phyloP scores from a whole-genome alignment of 2,329 filamentous ascomycete genomes.

The Paraphaeosphaeria sporulosa region DNA sequence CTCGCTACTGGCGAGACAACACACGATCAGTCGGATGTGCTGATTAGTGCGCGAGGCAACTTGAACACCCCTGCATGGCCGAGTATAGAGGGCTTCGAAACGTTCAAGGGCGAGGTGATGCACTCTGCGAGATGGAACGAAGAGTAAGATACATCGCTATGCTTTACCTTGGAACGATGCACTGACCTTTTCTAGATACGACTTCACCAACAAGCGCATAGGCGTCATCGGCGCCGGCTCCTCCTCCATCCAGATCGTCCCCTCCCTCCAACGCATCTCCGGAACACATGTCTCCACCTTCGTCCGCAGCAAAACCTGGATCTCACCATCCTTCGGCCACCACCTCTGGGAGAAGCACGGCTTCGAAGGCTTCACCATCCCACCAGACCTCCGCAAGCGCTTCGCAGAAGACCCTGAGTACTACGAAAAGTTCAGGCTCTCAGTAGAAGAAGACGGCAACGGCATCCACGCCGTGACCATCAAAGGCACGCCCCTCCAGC shows the following conservation, averaged over 20 bases:
- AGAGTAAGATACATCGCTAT: conserved; percentile 24
- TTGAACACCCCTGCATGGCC: conserved; percentile 45
- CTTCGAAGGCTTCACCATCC: conserved; percentile 41
- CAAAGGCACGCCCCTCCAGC: conserved; percentile 49
- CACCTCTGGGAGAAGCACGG: conserved; percentile 42
- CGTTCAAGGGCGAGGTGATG: conserved; percentile 45
- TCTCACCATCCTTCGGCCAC: conserved; percentile 43
- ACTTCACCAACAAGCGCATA: conserved; percentile 43
- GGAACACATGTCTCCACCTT: conserved; percentile 43
- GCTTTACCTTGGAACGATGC: not conserved
- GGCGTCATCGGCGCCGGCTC: conserved; percentile 46
- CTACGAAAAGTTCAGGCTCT: conserved; percentile 41
- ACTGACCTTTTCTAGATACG: conserved; percentile 30
- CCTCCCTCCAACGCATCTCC: conserved; percentile 46
- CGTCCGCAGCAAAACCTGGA: conserved; percentile 47
- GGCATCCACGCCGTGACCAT: conserved; percentile 41
- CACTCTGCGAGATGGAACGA: conserved; percentile 47
- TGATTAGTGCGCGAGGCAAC: conserved; percentile 43
- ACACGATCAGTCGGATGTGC: conserved; percentile 37
- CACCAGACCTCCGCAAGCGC: conserved; percentile 31
- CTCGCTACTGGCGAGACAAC: conserved; percentile 36
- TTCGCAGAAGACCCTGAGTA: conserved; percentile 39
- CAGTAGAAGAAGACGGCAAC: conserved; percentile 45
- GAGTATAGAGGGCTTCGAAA: conserved; percentile 40
- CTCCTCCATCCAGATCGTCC: conserved; percentile 53